Base-by-base conservation (phyloP, 176 grass and related monocot species). In the Pontederia paniculata region DNA sequence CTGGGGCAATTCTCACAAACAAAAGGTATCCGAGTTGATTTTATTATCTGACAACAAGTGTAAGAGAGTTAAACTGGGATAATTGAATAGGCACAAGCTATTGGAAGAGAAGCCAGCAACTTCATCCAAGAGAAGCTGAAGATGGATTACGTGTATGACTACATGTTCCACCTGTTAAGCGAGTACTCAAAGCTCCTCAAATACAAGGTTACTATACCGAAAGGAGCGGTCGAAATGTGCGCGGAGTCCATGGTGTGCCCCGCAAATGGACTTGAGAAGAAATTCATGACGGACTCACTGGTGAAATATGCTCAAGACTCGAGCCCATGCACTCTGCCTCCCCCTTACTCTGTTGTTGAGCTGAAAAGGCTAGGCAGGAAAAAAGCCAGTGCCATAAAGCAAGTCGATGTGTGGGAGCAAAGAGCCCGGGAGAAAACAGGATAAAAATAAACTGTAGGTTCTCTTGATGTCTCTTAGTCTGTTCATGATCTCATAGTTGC, bases 1-100 rank as follows among this genome's bases (percentile, higher is more conserved):
- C 5, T 98, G 86, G 83, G 93, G 87, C 62, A 98, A 98, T 55
- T 91, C 80, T 52, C 83, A 91, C 57, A 84, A 84, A 58, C 56
- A 77, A 82, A 60, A 70, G 93, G 93, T 91, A 81, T 0, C 9
- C 48, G 51, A 51, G 14, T 44, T 20, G 13, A 12, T 44, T 9
- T 18, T 15, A 9, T 45, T 56, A 16, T 54, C 22, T 44, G 3
- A 12, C 42, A 48, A 4, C 45, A 5, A 46, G 43, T 22, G 56
- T 11, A 8, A 21, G 49, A 45, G 60, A 16, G 31, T 67, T 47
- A 18, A 43, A 45, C 50, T 45, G n/a, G 48, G 13, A 63, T 54
- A 5, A 5, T 70, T 52, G 2, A 59, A 61, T 61, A 91, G 93
- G 86, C 86, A 63, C 77, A 82, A n/a, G 58, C 62, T 45, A 81